Base-by-base conservation (phyloP, 2,329 filamentous ascomycete species). In the Penicillium brasilianum region DNA sequence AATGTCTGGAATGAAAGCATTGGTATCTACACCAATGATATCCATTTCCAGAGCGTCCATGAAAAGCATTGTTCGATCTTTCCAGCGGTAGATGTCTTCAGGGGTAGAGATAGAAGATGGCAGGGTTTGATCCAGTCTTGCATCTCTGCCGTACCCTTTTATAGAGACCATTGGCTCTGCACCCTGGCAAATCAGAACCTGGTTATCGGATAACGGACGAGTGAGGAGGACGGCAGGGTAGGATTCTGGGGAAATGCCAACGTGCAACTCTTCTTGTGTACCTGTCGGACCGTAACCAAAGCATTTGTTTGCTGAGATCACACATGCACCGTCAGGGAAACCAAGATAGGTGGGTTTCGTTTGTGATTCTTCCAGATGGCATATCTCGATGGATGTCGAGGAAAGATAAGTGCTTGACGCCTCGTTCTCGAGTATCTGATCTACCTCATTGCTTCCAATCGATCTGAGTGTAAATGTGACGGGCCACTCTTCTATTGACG, bases 21-120 rank as follows among this genome's bases (percentile, higher is more conserved):
- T 18, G 48, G 9, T 34, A 20, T 20, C 48, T 20, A 28, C 48
- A n/a, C 22, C 34, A 37, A 53, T 14, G 16, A 53, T 11, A 11
- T 53, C 50, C 34, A 53, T 32, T 53, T 53, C 50, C 7, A 53
- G 2, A 20, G 50, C 50, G 14, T 53, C 50, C 50, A 53, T 53
- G 13, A 53, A 53, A 28, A 53, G 50, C 34, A 53, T 53, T 20
- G 50, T 41, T 13, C 34, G 34, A 32, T 30, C 16, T 25, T 39
- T 37, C 32, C 34, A 53, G 1, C 6, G n/a, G 30, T 34, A 34
- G 2, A 34, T 20, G 11, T 50, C 48, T 14, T 3, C 9, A 20
- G 22, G 48, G 16, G 4, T 3, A 25, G 14, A 30, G 20, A 28
- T 9, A 7, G 50, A n/a, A 18, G 32, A 39, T 2, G 32, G 50